Conservation (phyloP, 2,329 filamentous ascomycete genomes). For the Epicoccum nigrum region DNA sequence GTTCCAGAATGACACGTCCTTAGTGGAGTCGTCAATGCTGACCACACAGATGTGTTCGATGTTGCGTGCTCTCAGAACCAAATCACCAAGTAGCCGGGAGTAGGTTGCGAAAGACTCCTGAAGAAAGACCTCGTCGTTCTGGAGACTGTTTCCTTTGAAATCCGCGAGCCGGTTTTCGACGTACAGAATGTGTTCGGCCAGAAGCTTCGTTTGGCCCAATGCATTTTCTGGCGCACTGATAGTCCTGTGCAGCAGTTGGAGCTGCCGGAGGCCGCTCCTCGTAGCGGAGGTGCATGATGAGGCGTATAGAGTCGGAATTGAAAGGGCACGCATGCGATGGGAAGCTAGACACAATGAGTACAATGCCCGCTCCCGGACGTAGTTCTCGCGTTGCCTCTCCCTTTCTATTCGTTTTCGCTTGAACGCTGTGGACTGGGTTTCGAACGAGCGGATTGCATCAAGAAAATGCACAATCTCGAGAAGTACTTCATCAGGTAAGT, state of each 20-base stretch:
- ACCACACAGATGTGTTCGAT: conserved; percentile 31
- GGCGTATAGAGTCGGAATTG: conserved; percentile 31
- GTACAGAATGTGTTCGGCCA: conserved; percentile 25
- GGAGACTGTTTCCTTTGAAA: conserved; percentile 26
- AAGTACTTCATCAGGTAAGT: conserved; percentile 35
- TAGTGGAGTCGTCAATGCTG: conserved; percentile 18
- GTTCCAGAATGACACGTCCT: conserved; percentile 26
- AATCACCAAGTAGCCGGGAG: conserved; percentile 25
- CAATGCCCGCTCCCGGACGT: conserved; percentile 20
- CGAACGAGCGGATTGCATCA: conserved; percentile 23
- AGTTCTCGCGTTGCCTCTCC: conserved; percentile 33
- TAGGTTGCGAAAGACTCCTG: conserved; percentile 20
- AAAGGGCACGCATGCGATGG: conserved; percentile 23
- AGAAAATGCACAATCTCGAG: conserved; percentile 25
- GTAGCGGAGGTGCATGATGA: conserved; percentile 30
- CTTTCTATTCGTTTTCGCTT: conserved; percentile 22
- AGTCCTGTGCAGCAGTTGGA: conserved; percentile 27
- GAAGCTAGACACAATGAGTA: conserved; percentile 29
- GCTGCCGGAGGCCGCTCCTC: conserved; percentile 15
- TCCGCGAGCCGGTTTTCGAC: conserved; percentile 36
- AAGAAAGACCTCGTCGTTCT: conserved; percentile 9
- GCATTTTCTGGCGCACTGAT: conserved; percentile 1
- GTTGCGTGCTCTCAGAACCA: conserved; percentile 26
- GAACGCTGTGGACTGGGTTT: conserved; percentile 32
- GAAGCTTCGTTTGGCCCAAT: background rate